Evolutionary conservation across 2,329 filamentous ascomycete genomes (phyloP).

Genomic region (Boeremia lycopersici): DNA sequence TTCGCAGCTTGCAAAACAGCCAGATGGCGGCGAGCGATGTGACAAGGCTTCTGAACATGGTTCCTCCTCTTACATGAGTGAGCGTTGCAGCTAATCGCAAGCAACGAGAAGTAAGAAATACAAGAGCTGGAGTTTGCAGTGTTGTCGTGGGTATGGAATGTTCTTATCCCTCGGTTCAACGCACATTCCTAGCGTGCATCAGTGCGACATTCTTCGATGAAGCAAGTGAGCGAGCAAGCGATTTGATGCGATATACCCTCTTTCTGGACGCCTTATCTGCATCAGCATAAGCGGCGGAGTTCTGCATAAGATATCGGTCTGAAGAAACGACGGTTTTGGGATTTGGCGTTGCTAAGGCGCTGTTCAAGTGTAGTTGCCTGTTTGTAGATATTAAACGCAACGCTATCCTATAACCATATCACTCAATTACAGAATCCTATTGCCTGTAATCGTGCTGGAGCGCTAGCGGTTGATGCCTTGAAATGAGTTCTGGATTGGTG

Average conservation of each 20-base stretch:
- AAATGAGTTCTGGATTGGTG: too few species aligned
- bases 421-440: neutral
- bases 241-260: conserved; percentile 19
- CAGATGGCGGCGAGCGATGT: conserved; percentile 57
- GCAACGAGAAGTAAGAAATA: neutral
- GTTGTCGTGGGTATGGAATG: neutral
- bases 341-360: neutral
- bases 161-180: neutral
- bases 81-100: neutral
- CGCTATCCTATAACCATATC: neutral
- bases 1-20: conserved; percentile 60
- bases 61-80: conserved; percentile 31
- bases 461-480: too few species aligned
- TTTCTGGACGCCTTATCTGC: conserved; percentile 15
- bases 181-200: conserved; percentile 7
- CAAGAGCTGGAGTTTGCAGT: neutral
- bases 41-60: conserved; percentile 43
- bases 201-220: neutral
- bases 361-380: neutral
- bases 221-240: conserved; percentile 5
- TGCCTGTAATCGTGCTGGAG: neutral
- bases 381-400: conserved; percentile 9
- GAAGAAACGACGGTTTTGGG: neutral
- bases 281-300: conserved; percentile 21
- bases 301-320: conserved; percentile 9